These are phyloP conservation scores for Solanum piurae DNA, from an alignment of 257 asterid genomes.

Conservation along the genomic window DNA sequence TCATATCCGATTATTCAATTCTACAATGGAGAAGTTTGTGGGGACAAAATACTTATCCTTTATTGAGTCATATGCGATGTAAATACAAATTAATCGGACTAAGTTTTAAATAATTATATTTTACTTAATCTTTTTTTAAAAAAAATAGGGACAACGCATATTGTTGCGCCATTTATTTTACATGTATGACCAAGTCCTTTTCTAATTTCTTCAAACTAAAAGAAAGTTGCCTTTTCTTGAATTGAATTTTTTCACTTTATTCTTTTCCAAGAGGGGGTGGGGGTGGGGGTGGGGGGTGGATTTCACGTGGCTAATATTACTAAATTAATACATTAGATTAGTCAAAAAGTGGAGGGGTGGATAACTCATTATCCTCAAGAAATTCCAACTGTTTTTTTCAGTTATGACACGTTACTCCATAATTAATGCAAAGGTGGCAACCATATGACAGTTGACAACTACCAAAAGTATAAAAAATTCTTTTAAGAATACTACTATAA, in stretches of 20 bases:
- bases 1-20: background rate
- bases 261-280: background rate
- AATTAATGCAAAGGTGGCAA: background rate
- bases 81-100: background rate
- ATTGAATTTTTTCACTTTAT: background rate
- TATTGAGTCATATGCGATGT: background rate
- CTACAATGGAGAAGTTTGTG: background rate
- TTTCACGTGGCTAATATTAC: background rate
- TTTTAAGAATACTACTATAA: background rate
- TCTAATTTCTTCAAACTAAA: background rate
- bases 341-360: background rate
- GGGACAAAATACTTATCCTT: background rate
- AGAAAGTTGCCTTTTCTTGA: background rate
- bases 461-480: background rate
- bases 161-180: background rate
- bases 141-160: background rate
- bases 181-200: background rate
- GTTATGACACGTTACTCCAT: background rate
- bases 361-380: background rate
- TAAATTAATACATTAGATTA: background rate
- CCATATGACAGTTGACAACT: background rate
- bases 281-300: background rate
- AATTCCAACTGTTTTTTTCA: background rate
- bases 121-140: background rate
- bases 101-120: background rate